Base-by-base conservation (phyloP, 345 rosid species). In the Anastatica hierochuntica region DNA sequence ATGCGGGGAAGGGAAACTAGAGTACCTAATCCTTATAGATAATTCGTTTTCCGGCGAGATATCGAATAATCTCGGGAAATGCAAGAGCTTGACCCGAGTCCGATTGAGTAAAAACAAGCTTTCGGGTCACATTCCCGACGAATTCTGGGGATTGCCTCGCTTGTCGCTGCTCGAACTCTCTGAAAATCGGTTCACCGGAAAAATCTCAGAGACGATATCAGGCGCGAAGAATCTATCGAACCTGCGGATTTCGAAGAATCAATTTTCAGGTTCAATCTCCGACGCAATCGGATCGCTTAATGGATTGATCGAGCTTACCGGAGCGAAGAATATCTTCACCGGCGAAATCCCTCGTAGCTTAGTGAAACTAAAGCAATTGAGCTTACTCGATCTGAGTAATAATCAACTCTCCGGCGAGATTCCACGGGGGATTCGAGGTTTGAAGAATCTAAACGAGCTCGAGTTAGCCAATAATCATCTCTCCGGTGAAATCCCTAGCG, bases 381-480 rank as follows among this genome's bases (percentile, higher is more conserved):
- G 69, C 6, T 79, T 20, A 70, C 95, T 92, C 39, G 86, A 81
- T 77, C 88, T 92, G 44, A 56, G 78, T 21, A 44, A 42, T 6
- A 92, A 92, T 63, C 60, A 75, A 34, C 51, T 92, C 27, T 68
- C 81, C 15, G 98, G 90, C 19, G 81, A 66, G 58, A 62, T 92
- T 57, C 95, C 98, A 0, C 48, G 18, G 10, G 80, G 80, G 11
- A 69, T 81, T 63, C 55, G 52, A 33, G 72, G 63, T 15, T 79
- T 69, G 83, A 63, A 47, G 78, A 78, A 62, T 51, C 75, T 92
- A 40, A 79, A 87, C 20, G 96, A 92, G 78, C 81, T 92, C n/a
- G 58, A 75, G 55, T 61, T 92, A 67, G 85, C 84, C 2, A 70
- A 71, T 62, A 87, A 84, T 41, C 62, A 58, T 60, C 58, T 84